Base-by-base conservation (phyloP, 192 early-diverging fungal species). In the Powellomyces hirtus region DNA sequence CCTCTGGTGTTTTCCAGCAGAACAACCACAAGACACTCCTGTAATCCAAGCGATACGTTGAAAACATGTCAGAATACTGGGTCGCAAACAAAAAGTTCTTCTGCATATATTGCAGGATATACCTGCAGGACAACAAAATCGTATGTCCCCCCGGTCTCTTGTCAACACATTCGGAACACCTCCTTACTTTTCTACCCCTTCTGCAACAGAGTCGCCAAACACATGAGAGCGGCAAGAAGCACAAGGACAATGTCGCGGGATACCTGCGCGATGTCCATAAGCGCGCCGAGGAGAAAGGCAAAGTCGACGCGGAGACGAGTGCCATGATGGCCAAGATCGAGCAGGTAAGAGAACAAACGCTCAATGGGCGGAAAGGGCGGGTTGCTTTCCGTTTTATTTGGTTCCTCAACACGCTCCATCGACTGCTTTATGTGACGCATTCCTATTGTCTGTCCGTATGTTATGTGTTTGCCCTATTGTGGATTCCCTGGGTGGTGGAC, bases 81-180 rank as follows among this genome's bases (percentile, higher is more conserved):
- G 84, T 87, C 34, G 88, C 89, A 4, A 86, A 89, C 71, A 85
- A 85, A 75, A 92, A 90, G 71, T 88, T 88, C 79, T 94, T 83
- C 83, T 94, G 92, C 75, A 82, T 85, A 40, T 94, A 91, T 79
- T 94, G 92, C 78, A 79, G 85, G 72, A 89, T 90, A 37, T 92
- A 83, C 70, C 82, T 94, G 49, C 80, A 83, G 16, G 90, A 94
- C 73, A 94, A 94, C 80, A 90, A 89, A 59, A 74, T 84, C 59
- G 92, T 91, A 89, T 75, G 60, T 36, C 40, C 40, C 18, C 18
- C 18, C 18, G 40, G 40, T 42, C 10, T 42, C 10, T 42, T 42
- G 10, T 11, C 18, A 18, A 35, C 0, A 33, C 24, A 57, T 35
- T 0, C 49, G 30, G 1, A 38, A 18, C 20, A 18, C 27, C 20